A percentile compares a stretch with the other conserved stretches of the same genome.
These are phyloP conservation scores for Allium fistulosum DNA, from an alignment of 106 monocot genomes.

Conservation along the genomic window DNA sequence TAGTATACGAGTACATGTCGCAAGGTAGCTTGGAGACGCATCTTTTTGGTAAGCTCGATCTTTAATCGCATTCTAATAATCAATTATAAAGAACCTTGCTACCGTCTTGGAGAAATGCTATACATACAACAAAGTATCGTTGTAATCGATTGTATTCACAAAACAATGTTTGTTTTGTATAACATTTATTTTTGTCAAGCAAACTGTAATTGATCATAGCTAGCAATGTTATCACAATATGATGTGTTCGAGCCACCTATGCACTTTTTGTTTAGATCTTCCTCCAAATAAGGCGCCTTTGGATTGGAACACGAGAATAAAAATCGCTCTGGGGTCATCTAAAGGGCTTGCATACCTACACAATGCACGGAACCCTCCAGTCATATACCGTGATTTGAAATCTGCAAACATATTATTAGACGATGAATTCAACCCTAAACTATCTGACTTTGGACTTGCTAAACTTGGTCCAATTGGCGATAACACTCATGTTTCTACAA, in stretches of 20 bases:
- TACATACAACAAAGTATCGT: too few relatives aligned
- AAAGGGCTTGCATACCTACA: slow-evolving; percentile 51
- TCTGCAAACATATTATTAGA: slow-evolving; percentile 63
- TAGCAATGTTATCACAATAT: too few relatives aligned
- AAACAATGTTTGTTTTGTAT: too few relatives aligned
- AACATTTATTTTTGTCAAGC: too few relatives aligned
- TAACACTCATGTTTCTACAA: slow-evolving; percentile 58
- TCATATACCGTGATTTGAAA: slow-evolving; percentile 70
- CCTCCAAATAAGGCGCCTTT: slow-evolving; percentile 23
- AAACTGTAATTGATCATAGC: too few relatives aligned
- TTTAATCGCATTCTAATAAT: not conserved
- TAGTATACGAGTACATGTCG: slow-evolving; percentile 77
- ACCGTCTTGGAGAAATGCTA: too few relatives aligned
- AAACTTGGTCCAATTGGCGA: slow-evolving; percentile 60
- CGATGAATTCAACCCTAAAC: slow-evolving; percentile 49
- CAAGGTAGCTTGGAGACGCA: slow-evolving; percentile 67
- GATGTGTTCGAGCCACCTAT: too few relatives aligned
- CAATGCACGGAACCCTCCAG: slow-evolving; percentile 43
- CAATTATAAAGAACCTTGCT: too few relatives aligned
- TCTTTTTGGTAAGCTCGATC: slow-evolving; percentile 40
- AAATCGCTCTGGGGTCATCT: slow-evolving; percentile 49
- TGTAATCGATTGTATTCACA: too few relatives aligned
- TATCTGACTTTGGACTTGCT: slow-evolving; percentile 71
- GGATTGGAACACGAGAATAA: slow-evolving; percentile 47
- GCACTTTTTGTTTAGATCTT: slow-evolving; percentile 19